Evolutionary conservation across 2,329 filamentous ascomycete genomes (phyloP), one percentile per base, ranked within the genome.

Genomic region (Elsinoe perseae): DNA sequence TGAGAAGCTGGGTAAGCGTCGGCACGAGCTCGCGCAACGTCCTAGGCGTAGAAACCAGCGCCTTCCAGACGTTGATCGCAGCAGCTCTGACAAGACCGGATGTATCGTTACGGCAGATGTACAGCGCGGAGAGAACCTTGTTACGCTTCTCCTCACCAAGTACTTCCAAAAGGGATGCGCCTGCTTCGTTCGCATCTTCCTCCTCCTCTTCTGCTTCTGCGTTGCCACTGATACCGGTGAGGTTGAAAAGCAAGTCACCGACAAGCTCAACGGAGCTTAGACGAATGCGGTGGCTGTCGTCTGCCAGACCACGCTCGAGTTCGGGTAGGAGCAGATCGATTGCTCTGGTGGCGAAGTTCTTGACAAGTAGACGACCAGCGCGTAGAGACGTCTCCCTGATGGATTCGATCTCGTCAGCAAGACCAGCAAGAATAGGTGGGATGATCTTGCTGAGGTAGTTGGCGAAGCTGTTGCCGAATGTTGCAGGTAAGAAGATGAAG

Each of bases 401-500:
- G 1, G 91, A 91, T 69, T 98, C 93, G 54, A 97, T 78, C 65
- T 98, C 93, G 69, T 98, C 93, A 30, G 93, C 95, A 69, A 98
- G 79, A 65, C 95, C 95, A 61, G 89, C 84, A 61, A 98, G 79
- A 65, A 98, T 97, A 18, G 93, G 87, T 16, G 93, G 95, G 64
- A 98, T 95, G 65, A 98, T 95, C 68, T 85, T 90, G 73, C 85
- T 89, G 59, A 98, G 85, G 68, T 98, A 98, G 68, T 89, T 90
- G 64, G 93, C 87, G 67, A 98, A 98, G 71, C 91, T 95, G 79
- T 98, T 98, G 66, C 93, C 93, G 66, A 98, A 98, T 74, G 93
- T 98, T 54, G 95, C 93, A 10, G 93, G 93, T 75, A 98, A 83
- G 80, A 96, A 98, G 63, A 98, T 97, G 74, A 98, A 98, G 38